Percentiles rank a stretch among this genome's conserved stretches.
These are phyloP conservation scores for Xylariaceae sp. DNA, from an alignment of 2,329 filamentous ascomycete genomes.

Conservation along the genomic window DNA sequence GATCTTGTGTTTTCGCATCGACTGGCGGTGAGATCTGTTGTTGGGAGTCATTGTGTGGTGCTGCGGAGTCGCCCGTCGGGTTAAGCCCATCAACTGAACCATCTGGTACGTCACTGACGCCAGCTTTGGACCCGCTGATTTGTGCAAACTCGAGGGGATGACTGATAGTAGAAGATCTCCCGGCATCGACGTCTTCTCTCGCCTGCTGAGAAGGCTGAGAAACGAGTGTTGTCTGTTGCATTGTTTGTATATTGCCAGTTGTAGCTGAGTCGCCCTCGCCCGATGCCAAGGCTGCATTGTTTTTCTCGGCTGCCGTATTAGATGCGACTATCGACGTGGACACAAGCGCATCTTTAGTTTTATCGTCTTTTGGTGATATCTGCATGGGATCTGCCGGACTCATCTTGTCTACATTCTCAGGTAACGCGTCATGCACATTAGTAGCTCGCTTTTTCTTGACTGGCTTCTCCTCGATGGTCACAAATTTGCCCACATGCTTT, in stretches of 20 bases:
- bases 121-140: conserved; percentile 1
- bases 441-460: conserved; percentile 50
- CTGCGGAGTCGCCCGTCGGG: no score
- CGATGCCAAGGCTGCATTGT: neutral
- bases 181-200: neutral
- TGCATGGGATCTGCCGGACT: conserved; percentile 15
- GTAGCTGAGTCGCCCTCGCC: neutral
- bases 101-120: no score
- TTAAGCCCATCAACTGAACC: no score
- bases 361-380: conserved; percentile 15
- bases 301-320: neutral
- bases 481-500: conserved; percentile 65
- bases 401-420: conserved; percentile 23
- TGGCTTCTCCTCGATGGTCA: conserved; percentile 60
- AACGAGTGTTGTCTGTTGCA: no score
- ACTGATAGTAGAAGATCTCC: neutral
- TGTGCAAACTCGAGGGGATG: neutral
- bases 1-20: conserved; percentile 23
- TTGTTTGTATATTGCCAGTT: no score
- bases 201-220: neutral
- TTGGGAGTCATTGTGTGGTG: conserved; percentile 7
- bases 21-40: conserved; percentile 13
- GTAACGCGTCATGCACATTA: conserved; percentile 18
- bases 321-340: neutral
- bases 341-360: conserved; percentile 2